Evolutionary conservation across 169 alveolate species (phyloP), one percentile per base, ranked within the genome.

Genomic region (Amoebophrya sp.): DNA sequence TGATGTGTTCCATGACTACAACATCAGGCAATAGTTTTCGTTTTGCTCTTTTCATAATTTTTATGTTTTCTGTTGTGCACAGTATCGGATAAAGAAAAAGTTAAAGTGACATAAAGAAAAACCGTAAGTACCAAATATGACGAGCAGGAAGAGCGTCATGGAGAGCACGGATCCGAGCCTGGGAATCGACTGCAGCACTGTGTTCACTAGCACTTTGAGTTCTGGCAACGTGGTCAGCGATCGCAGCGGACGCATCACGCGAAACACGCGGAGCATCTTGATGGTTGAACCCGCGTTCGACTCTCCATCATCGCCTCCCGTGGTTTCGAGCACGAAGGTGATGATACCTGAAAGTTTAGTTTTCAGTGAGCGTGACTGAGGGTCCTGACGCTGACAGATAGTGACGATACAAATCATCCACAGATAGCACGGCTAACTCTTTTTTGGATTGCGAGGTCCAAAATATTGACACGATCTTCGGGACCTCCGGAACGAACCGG

Each of bases 231-330:
- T 66, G 7, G 83, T 66, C 29, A 66, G 32, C 29, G 83, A 66
- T 25, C 83, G 83, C 29, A 66, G 83, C 83, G 83, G 83, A 0
- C 83, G 83, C 83, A 66, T 66, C 38, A 66, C 83, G 1, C 83
- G 83, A 25, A 66, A 66, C 32, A 66, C 83, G 18, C 83, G 83
- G 32, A 66, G 35, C 83, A 66, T 66, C 83, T 66, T 66, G 12
- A 66, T 66, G 32, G 83, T 66, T 25, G 83, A 66, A 7, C 83
- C 83, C 2, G 83, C 83, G 18, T 66, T 66, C 32, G 32, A 7
- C 32, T 66, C 83, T 2, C 83, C 83, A 1, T 66, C 83, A 66
- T 25, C 32, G 83, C 83, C 35, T 1, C 83, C 83, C 35, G 18
- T 7, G 35, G 1, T 66, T 25, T 66, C 83, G 83, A 66, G 83